Evolutionary conservation across 371 early-diverging fungal genomes (phyloP).

Genomic region (Mortierella sp.): DNA sequence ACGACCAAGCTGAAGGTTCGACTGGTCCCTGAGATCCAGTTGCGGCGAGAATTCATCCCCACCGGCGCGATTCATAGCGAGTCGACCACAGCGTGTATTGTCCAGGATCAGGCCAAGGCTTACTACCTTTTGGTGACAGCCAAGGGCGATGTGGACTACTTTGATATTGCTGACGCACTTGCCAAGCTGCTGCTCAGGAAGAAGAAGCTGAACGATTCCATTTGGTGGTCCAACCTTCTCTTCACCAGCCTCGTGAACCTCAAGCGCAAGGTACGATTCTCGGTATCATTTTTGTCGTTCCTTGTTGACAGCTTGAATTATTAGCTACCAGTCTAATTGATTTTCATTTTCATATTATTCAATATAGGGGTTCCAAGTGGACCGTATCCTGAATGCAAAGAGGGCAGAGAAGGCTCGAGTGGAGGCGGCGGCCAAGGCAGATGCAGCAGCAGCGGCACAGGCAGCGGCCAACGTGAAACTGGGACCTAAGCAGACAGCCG

Average conservation of each 20-base stretch:
- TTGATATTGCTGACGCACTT: conserved; percentile 83
- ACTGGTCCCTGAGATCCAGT: conserved; percentile 69
- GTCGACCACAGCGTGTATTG: conserved; percentile 78
- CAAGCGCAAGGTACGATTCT: conserved; percentile 49
- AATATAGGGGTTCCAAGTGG: conserved; percentile 90
- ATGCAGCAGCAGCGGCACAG: conserved; percentile 46
- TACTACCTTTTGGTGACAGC: conserved; percentile 74
- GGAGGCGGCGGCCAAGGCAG: conserved; percentile 52
- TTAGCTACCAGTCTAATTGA: conserved; percentile 68
- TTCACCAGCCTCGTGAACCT: conserved; percentile 49
- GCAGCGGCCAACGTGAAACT: conserved; percentile 22
- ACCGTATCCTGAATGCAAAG: conserved; percentile 82
- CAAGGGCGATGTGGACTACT: conserved; percentile 77
- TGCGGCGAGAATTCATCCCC: conserved; percentile 75
- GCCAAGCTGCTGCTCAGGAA: conserved; percentile 53
- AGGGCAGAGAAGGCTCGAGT: conserved; percentile 58
- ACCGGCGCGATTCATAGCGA: conserved; percentile 68
- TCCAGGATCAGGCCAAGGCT: conserved; percentile 56
- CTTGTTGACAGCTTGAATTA: not conserved
- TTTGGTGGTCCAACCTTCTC: conserved; percentile 56
- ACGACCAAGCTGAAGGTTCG: conserved; percentile 66
- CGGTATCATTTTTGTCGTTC: not conserved
- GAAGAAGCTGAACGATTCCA: conserved; percentile 51
- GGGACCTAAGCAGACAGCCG: conserved; percentile 54
- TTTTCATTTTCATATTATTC: conserved; percentile 72